Evolutionary conservation across 306 rosid species (phyloP), one percentile per base, ranked within the genome.

Genomic region (Dryas octopetala): DNA sequence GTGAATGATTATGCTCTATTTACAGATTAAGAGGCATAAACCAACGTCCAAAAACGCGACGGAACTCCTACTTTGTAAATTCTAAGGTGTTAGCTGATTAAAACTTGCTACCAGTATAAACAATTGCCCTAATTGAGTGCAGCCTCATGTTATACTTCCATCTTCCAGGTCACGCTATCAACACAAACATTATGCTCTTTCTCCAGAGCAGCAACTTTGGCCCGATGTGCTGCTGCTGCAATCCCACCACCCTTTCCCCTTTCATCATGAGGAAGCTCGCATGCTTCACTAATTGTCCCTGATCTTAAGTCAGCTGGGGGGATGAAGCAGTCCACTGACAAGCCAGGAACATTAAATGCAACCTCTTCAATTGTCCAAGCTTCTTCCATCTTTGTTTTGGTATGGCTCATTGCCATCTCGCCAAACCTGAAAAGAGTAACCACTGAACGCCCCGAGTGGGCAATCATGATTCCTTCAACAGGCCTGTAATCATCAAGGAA

Each of bases 301-400:
- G 97, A 85, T 71, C 88, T 89, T 84, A 96, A 74, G 78, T 96
- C 99, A 32, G 98, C 96, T 8, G 99, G 99, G 78, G 99, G 99
- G 51, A 96, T 96, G 87, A 96, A 96, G 84, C 99, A 96, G 76
- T 96, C 99, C 49, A 89, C 28, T 1, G 99, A 96, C 44, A 96
- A 87, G 11, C 99, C 99, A 0, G 96, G 93, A 57, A 96, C 86
- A 62, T 96, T 96, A 85, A 96, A 96, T 0, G 98, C 99, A 43
- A 92, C 99, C 89, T 96, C 99, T 75, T 96, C 98, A 1, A 96
- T 96, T 15, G 98, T 90, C 99, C 99, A 96, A 26, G 96, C 98
- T 84, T 96, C 98, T 86, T 96, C 99, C 99, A 96, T 96, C 85
- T 54, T 96, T 7, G 99, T 96, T 85, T 96, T 96, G 60, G 91